Evolutionary conservation across 495 filamentous ascomycete genomes (phyloP).

Genomic region (Trichodelitschia bisporula): DNA sequence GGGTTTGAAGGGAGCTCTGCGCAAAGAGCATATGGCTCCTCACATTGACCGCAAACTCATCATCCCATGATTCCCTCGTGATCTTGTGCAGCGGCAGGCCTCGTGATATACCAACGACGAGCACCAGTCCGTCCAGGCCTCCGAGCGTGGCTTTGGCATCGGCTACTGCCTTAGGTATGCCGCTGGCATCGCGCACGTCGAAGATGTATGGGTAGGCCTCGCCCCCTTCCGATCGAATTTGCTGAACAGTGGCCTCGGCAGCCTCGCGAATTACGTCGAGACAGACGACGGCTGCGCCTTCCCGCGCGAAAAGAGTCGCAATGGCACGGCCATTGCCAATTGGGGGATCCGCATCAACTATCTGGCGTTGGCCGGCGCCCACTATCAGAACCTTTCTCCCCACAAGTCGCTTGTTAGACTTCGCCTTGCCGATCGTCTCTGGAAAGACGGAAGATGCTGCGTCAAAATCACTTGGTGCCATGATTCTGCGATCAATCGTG

Average conservation of each 20-base stretch:
- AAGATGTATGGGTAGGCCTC: neutral
- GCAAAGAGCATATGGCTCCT: neutral
- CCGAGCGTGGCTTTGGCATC: neutral
- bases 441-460: conserved; percentile 17
- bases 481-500: conserved; percentile 2
- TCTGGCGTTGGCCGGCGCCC: conserved; percentile 1
- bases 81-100: neutral
- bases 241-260: conserved; percentile 1
- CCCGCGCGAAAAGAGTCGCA: neutral
- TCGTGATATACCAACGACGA: conserved; percentile 1
- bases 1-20: neutral
- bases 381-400: conserved; percentile 1
- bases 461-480: conserved; percentile 32
- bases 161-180: too few relatives aligned
- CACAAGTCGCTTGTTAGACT: neutral
- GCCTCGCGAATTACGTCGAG: neutral
- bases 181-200: neutral
- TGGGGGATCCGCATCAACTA: neutral
- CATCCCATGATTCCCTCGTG: neutral
- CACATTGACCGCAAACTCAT: neutral
- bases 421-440: conserved; percentile 1
- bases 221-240: neutral
- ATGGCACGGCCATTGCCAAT: conserved; percentile 1
- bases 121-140: conserved; percentile 1
- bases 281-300: conserved; percentile 1